phyloP scores from a whole-genome alignment of 345 rosid species.

The Aethionema arabicum region DNA sequence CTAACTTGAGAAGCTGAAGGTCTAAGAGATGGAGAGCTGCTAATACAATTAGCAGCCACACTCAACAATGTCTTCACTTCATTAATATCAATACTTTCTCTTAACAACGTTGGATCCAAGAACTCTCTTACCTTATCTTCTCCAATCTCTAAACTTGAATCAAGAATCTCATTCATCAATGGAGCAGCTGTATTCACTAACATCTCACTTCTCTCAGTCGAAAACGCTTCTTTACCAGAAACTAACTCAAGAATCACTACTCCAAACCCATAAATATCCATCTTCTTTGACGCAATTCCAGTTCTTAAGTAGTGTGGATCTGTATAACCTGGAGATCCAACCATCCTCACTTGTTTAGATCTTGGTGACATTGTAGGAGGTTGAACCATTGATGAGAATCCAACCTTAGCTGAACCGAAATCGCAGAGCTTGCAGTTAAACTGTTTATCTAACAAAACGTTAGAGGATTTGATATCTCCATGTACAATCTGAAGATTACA shows the following conservation, averaged over 20 bases:
- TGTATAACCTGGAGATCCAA: slow-evolving; percentile 82
- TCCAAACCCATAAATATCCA: slow-evolving; percentile 79
- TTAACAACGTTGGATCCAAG: slow-evolving; percentile 56
- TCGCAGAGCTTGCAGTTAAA: slow-evolving; percentile 81
- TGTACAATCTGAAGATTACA: slow-evolving; percentile 70
- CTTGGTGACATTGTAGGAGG: slow-evolving; percentile 35
- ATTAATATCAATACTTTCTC: slow-evolving; percentile 41
- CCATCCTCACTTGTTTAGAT: slow-evolving; percentile 53
- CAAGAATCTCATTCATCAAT: slow-evolving; percentile 23
- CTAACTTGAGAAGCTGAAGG: slow-evolving; percentile 58
- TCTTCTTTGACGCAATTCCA: slow-evolving; percentile 74
- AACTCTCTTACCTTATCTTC: slow-evolving; percentile 35
- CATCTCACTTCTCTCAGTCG: slow-evolving; percentile 52
- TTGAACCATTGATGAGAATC: slow-evolving; percentile 66
- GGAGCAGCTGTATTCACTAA: slow-evolving; percentile 48
- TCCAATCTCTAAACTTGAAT: slow-evolving; percentile 2
- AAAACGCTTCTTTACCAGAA: slow-evolving; percentile 68
- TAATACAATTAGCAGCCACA: slow-evolving; percentile 50
- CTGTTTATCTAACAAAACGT: slow-evolving; percentile 59
- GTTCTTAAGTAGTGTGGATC: slow-evolving; percentile 81
- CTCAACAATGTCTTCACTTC: slow-evolving; percentile 56
- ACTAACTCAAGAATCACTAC: slow-evolving; percentile 70
- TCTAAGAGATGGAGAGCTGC: slow-evolving; percentile 46
- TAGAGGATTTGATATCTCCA: slow-evolving; percentile 81
- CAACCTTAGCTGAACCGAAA: slow-evolving; percentile 84